A percentile compares a stretch with the other conserved stretches of the same genome.
Evolutionary conservation across 2,329 filamentous ascomycete genomes (phyloP).

Genomic region (Claviceps africana): DNA sequence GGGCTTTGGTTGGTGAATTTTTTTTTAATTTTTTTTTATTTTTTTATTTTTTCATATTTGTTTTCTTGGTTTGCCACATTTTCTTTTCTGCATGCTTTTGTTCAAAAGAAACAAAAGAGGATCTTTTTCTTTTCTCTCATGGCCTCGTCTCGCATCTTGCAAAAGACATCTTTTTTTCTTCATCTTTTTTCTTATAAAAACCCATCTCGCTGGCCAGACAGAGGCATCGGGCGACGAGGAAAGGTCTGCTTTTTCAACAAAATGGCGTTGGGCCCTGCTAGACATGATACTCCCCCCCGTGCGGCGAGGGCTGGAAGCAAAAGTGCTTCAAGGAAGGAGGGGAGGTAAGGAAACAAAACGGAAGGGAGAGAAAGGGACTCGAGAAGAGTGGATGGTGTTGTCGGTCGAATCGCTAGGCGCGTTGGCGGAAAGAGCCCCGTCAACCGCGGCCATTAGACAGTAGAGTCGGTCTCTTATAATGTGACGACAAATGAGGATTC

Average conservation of each 20-base stretch:
- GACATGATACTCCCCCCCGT: conserved; percentile 17
- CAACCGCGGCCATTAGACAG: conserved; percentile 26
- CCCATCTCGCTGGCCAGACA: conserved; percentile 15
- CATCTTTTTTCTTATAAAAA: neutral
- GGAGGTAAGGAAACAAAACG: neutral
- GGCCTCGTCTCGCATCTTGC: conserved; percentile 3
- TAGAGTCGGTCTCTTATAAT: conserved; percentile 10
- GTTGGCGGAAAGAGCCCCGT: conserved; percentile 20
- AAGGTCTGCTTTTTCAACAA: conserved; percentile 27
- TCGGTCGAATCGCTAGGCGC: conserved; percentile 3
- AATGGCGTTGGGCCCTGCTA: conserved; percentile 25
- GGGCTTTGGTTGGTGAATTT: conserved; percentile 17
- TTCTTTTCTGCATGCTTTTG: too few relatives aligned
- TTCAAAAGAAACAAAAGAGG: neutral
- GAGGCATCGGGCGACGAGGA: conserved; percentile 17
- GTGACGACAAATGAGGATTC: neutral
- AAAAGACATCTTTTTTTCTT: conserved; percentile 2
- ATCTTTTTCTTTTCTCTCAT: conserved; percentile 8
- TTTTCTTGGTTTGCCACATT: neutral
- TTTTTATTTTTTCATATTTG: conserved; percentile 8
- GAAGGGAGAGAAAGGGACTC: conserved; percentile 13
- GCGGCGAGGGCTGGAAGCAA: conserved; percentile 7
- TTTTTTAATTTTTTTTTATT: conserved; percentile 8
- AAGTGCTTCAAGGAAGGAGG: neutral
- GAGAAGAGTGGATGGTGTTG: neutral